Evolutionary conservation across 106 monocot genomes (phyloP).

Genomic region (Posidonia australis): DNA sequence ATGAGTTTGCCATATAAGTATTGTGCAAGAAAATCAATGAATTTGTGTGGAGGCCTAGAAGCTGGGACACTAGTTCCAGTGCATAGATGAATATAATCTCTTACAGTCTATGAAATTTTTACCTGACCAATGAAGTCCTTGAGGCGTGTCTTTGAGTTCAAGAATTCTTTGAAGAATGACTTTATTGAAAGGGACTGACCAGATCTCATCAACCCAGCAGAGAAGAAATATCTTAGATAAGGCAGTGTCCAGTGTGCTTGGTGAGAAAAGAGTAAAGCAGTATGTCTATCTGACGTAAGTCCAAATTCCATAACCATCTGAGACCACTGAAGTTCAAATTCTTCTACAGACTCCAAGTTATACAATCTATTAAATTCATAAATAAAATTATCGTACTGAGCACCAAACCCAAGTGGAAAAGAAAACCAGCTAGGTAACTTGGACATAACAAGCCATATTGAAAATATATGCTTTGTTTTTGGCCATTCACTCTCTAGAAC

Average conservation of each 20-base stretch:
- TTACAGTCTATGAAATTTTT: no score
- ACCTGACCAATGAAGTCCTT: conserved; percentile 83
- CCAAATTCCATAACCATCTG: conserved; percentile 57
- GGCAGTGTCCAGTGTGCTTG: conserved; percentile 55
- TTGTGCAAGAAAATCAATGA: no score
- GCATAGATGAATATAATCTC: no score
- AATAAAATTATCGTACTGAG: conserved; percentile 50
- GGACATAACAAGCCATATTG: conserved; percentile 48
- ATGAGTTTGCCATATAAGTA: no score
- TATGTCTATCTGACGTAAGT: conserved; percentile 47
- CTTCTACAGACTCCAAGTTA: conserved; percentile 32
- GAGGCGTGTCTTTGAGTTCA: conserved; percentile 56
- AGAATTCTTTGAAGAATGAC: conserved; percentile 50
- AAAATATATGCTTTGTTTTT: conserved; percentile 49
- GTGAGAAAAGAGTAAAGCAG: conserved; percentile 39
- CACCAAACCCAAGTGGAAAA: conserved; percentile 28
- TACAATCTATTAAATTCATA: conserved; percentile 40
- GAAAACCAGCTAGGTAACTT: conserved; percentile 68
- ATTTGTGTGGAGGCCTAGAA: no score
- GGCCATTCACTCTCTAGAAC: conserved; percentile 44
- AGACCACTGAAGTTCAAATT: conserved; percentile 54
- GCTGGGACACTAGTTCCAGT: no score
- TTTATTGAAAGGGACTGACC: conserved; percentile 36
- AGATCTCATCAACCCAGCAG: conserved; percentile 34
- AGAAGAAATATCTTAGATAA: conserved; percentile 49